Evolutionary conservation across 768 basidiomycete genomes (phyloP).

Genomic region (Boletus rubropictus): DNA sequence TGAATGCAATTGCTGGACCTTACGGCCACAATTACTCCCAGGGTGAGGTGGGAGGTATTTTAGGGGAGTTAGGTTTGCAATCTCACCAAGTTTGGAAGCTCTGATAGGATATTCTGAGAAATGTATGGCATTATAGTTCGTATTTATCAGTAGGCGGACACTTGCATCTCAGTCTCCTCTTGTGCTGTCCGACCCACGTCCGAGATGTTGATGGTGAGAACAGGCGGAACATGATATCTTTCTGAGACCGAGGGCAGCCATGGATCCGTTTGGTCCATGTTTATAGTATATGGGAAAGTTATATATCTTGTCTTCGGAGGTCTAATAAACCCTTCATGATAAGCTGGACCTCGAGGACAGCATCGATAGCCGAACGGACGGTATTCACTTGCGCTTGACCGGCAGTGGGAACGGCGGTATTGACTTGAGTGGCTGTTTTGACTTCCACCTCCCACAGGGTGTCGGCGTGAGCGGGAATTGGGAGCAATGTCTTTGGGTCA

Average conservation of each 20-base stretch:
- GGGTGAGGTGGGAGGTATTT: constrained; percentile 59
- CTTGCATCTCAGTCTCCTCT: too few relatives aligned
- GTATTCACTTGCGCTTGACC: constrained; percentile 57
- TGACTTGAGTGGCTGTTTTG: constrained; percentile 72
- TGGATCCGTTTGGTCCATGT: not conserved
- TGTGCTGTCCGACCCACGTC: not conserved
- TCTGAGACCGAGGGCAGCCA: not conserved
- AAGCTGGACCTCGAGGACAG: constrained; percentile 73
- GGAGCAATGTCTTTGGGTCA: constrained; percentile 67
- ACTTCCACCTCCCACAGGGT: constrained; percentile 88
- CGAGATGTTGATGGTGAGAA: too few relatives aligned
- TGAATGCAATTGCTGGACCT: constrained; percentile 67
- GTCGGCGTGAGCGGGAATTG: constrained; percentile 71
- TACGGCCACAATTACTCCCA: constrained; percentile 73
- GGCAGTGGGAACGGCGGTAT: constrained; percentile 44
- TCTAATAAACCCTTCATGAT: constrained; percentile 83
- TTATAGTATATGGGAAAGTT: constrained; percentile 1
- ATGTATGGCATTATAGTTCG: not conserved
- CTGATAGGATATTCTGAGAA: constrained; percentile 21
- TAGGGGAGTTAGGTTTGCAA: constrained; percentile 58
- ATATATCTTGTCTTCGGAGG: constrained; percentile 68
- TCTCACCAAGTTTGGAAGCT: constrained; percentile 67
- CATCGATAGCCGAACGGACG: constrained; percentile 62
- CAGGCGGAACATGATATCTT: not conserved
- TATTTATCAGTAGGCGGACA: not conserved